Base-by-base conservation (phyloP, 2,329 filamentous ascomycete genomes). In the Neofusicoccum kwambonambiense region DNA sequence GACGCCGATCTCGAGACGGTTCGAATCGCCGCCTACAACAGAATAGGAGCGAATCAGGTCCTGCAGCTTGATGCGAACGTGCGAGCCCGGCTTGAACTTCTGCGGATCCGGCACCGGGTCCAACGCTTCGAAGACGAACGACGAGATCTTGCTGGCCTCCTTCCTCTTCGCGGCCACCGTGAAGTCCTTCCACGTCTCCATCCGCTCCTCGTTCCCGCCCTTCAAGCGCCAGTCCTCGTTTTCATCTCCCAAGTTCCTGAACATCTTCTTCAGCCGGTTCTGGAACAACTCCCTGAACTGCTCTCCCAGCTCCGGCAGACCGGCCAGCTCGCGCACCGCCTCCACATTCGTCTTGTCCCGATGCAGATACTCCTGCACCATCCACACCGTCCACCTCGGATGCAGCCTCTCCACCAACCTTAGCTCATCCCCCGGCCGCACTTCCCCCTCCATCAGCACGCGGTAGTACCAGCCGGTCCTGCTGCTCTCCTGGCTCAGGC, bases 391-490 rank as follows among this genome's bases (percentile, higher is more conserved):
- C 88, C 88, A 90, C 45, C 79, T 69, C 0, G 87, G 86, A 75
- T 85, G 79, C 19, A 73, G 79, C 12, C 87, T 79, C 72, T 86
- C 82, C 0, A 88, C 75, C 0, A 90, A 76, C 4, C 73, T 75
- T 67, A 90, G 83, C 69, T 80, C 77, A 69, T 89, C 86, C 7
- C 87, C 87, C 0, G 81, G 80, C 17, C 78, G 73, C 47, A 90
- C 81, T 0, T 71, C 76, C 0, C 88, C 88, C 37, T 84, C 80
- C 2, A 78, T 76, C 15, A 89, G 71, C 1, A 90, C 84, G 2
- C 87, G 83, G 68, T 89, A 89, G 71, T 89, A 85, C 87, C 87
- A 90, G 0, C 88, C 88, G 0, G 87, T 89, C 1, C 87, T 82
- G 65, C 84, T 84, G 1, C 78, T 78, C 67, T 82, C 80, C 75